Conservation (phyloP, 2,329 filamentous ascomycete genomes). For the Atkinsonella texensis region DNA sequence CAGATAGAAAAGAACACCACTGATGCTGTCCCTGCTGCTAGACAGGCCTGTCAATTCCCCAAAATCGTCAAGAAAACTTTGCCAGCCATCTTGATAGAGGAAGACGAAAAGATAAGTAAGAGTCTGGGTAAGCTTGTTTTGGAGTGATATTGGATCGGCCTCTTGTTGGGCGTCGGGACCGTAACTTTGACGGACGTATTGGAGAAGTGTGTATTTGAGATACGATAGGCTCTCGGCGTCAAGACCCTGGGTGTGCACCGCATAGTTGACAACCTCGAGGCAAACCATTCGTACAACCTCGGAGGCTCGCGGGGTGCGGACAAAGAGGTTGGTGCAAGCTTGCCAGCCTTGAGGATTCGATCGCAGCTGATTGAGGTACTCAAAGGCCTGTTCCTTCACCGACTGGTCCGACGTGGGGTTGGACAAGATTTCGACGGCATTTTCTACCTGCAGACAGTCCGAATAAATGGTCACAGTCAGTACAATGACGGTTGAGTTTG, state of each 20-base stretch:
- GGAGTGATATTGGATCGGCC: constrained; percentile 63
- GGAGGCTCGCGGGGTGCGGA: constrained; percentile 58
- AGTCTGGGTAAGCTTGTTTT: constrained; percentile 96
- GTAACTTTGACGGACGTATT: constrained; percentile 70
- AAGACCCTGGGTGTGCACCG: constrained; percentile 67
- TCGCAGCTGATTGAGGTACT: constrained; percentile 68
- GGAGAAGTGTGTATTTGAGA: constrained; percentile 70
- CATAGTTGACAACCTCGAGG: constrained; percentile 87
- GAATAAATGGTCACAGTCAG: constrained; percentile 2
- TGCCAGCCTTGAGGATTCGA: constrained; percentile 81
- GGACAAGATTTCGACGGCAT: constrained; percentile 89
- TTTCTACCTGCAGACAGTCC: constrained; percentile 57
- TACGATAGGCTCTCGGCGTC: constrained; percentile 60
- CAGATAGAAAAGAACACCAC: constrained; percentile 76
- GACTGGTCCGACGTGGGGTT: constrained; percentile 63
- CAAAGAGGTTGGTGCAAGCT: constrained; percentile 77
- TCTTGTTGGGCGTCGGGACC: constrained; percentile 43
- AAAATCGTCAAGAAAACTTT: constrained; percentile 84
- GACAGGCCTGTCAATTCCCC: constrained; percentile 57
- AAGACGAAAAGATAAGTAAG: constrained; percentile 86
- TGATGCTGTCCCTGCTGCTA: constrained; percentile 55
- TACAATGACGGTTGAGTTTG: background rate
- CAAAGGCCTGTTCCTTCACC: constrained; percentile 71
- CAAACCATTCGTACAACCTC: constrained; percentile 83
- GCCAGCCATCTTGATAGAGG: constrained; percentile 78